These are phyloP conservation scores for Boletus rex-veris DNA, from an alignment of 768 basidiomycete species.

Conservation along the genomic window DNA sequence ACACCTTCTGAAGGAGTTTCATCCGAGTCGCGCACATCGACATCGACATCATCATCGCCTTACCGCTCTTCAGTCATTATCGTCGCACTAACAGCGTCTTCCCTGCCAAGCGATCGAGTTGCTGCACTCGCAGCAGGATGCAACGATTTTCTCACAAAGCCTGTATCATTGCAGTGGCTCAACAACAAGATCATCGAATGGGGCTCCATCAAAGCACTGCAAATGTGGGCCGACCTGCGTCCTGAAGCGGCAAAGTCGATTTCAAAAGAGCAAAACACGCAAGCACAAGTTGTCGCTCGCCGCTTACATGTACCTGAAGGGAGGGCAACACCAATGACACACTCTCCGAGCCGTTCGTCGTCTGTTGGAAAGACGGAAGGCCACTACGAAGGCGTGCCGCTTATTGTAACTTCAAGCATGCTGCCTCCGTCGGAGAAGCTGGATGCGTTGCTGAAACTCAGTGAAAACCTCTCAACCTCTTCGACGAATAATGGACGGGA, in stretches of 20 bases:
- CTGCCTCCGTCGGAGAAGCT: constrained; percentile 18
- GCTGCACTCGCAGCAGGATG: constrained; percentile 97
- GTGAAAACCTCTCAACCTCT: constrained; percentile 17
- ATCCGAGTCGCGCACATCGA: constrained; percentile 42
- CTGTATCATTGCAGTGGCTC: constrained; percentile 91
- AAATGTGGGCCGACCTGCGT: constrained; percentile 86
- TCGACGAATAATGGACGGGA: constrained; percentile 3
- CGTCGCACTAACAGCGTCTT: constrained; percentile 97
- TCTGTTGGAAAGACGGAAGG: constrained; percentile 31
- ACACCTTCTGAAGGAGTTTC: constrained; percentile 56
- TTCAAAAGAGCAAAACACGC: constrained; percentile 43
- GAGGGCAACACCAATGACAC: constrained; percentile 35
- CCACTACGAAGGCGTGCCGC: constrained; percentile 13
- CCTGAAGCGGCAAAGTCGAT: constrained; percentile 55
- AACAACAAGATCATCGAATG: constrained; percentile 99
- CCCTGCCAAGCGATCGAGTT: constrained; percentile 91
- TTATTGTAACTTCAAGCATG: constrained; percentile 16
- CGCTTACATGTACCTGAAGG: constrained; percentile 49
- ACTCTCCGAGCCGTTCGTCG: constrained; percentile 37
- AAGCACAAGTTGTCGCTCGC: constrained; percentile 46
- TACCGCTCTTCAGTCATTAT: constrained; percentile 96
- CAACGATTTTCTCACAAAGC: constrained; percentile 98
- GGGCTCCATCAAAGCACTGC: constrained; percentile 94
- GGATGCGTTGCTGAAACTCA: constrained; percentile 26
- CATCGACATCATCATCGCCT: constrained; percentile 46